These are phyloP conservation scores for Boletus pseudopeckii DNA, from an alignment of 768 basidiomycete genomes.

Conservation along the genomic window DNA sequence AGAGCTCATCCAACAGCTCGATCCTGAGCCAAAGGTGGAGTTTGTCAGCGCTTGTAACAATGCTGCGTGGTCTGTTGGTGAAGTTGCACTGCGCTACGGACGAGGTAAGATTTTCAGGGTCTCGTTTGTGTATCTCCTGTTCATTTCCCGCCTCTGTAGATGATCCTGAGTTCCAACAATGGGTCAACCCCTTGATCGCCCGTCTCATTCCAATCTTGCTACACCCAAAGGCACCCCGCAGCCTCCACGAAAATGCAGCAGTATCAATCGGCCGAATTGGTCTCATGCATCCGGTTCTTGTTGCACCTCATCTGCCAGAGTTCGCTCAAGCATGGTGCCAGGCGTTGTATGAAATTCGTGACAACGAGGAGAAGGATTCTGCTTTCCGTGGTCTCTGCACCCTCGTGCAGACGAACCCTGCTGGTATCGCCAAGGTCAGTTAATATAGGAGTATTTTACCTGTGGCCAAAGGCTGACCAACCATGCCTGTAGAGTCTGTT, in stretches of 20 bases:
- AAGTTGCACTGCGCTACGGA: slow-evolving; percentile 91
- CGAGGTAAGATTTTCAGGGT: slow-evolving; percentile 44
- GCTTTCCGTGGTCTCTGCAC: slow-evolving; percentile 98
- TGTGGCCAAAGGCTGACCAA: slow-evolving; percentile 4
- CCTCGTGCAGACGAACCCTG: slow-evolving; percentile 91
- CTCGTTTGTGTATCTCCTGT: not conserved
- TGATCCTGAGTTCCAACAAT: slow-evolving; percentile 87
- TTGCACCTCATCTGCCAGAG: slow-evolving; percentile 84
- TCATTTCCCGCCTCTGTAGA: slow-evolving; percentile 38
- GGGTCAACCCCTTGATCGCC: slow-evolving; percentile 82
- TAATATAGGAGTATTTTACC: not conserved
- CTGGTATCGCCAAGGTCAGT: slow-evolving; percentile 86
- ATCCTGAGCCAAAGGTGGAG: slow-evolving; percentile 89
- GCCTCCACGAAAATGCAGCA: slow-evolving; percentile 95
- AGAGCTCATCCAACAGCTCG: slow-evolving; percentile 84
- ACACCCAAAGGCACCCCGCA: slow-evolving; percentile 89
- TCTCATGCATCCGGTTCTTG: slow-evolving; percentile 82
- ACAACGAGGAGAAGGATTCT: slow-evolving; percentile 99
- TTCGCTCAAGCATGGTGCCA: slow-evolving; percentile 98
- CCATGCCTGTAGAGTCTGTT: slow-evolving; percentile 64
- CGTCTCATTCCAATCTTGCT: slow-evolving; percentile 91
- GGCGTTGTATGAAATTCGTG: slow-evolving; percentile 95
- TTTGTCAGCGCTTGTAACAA: slow-evolving; percentile 98
- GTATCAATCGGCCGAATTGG: slow-evolving; percentile 97
- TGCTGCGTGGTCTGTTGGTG: slow-evolving; percentile 99